These are phyloP conservation scores for Ehretia macrophylla DNA, from an alignment of 257 asterid genomes.

Conservation along the genomic window DNA sequence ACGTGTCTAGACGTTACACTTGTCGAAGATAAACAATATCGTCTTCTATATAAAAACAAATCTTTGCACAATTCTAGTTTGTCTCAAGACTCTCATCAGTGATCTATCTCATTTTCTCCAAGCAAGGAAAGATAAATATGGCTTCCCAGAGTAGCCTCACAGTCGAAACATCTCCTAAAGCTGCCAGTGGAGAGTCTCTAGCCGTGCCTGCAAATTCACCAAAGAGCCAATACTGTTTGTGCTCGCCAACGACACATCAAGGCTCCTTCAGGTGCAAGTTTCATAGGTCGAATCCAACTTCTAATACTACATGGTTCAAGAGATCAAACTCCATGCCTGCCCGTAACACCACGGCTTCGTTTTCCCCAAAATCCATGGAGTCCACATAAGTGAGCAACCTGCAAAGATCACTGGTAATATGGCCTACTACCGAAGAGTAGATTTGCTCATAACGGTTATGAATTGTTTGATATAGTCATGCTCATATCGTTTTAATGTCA, in stretches of 20 bases:
- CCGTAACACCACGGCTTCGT: background rate
- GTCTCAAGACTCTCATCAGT: background rate
- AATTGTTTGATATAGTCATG: too few species aligned
- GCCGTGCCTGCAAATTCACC: background rate
- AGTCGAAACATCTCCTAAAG: background rate
- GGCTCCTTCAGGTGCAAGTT: conserved; percentile 27
- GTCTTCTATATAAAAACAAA: conserved; percentile 1
- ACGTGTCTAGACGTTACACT: background rate
- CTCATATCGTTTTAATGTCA: too few species aligned
- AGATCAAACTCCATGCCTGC: conserved; percentile 22
- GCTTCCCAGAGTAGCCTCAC: conserved; percentile 1
- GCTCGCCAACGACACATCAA: conserved; percentile 24
- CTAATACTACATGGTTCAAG: conserved; percentile 9
- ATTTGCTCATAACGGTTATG: background rate
- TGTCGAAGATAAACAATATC: conserved; percentile 1
- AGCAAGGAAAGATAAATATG: background rate
- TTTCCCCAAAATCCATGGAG: conserved; percentile 19
- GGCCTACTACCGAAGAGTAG: too few species aligned
- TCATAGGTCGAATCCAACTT: conserved; percentile 12
- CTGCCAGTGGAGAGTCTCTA: background rate
- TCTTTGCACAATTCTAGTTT: background rate
- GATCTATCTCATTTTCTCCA: background rate
- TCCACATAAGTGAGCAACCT: conserved; percentile 14
- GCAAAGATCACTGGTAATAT: background rate
- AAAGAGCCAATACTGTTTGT: conserved; percentile 11